phyloP scores from a whole-genome alignment of 2,329 filamentous ascomycete species.

The Lasiodiplodia gonubiensis region DNA sequence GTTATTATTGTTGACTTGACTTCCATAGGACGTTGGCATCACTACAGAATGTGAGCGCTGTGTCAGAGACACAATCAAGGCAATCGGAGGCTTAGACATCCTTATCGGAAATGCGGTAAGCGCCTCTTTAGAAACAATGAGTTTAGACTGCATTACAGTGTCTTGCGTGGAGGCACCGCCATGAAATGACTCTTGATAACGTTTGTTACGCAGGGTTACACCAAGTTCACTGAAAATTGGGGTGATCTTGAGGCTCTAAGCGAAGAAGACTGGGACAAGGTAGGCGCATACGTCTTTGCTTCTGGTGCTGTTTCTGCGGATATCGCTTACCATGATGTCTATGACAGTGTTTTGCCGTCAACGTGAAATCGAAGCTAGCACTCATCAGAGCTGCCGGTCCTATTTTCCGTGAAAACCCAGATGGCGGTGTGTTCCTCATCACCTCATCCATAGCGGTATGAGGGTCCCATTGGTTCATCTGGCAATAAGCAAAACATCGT shows the following conservation, averaged over 20 bases:
- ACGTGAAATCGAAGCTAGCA: slow-evolving; percentile 58
- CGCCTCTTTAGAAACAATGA: slow-evolving; percentile 14
- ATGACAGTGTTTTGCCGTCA: slow-evolving; percentile 64
- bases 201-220: slow-evolving; percentile 60
- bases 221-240: slow-evolving; percentile 62
- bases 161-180: not conserved
- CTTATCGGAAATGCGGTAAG: slow-evolving; percentile 75
- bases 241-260: slow-evolving; percentile 62
- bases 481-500: too few species aligned
- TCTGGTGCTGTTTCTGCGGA: slow-evolving; percentile 18
- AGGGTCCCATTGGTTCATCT: slow-evolving; percentile 2
- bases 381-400: slow-evolving; percentile 64
- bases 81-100: slow-evolving; percentile 75
- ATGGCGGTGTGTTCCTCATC: slow-evolving; percentile 68
- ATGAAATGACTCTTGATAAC: not conserved
- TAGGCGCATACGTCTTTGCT: slow-evolving; percentile 35
- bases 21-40: slow-evolving; percentile 63
- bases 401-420: slow-evolving; percentile 65
- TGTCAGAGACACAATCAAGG: slow-evolving; percentile 63
- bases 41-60: slow-evolving; percentile 64
- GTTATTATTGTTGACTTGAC: not conserved
- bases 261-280: slow-evolving; percentile 69
- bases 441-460: slow-evolving; percentile 66
- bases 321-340: slow-evolving; percentile 26
- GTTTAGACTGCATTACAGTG: not conserved